A percentile compares a stretch with the other conserved stretches of the same genome.
phyloP scores from a whole-genome alignment of 192 early-diverging fungal genomes.

The Umbelopsis isabellina region DNA sequence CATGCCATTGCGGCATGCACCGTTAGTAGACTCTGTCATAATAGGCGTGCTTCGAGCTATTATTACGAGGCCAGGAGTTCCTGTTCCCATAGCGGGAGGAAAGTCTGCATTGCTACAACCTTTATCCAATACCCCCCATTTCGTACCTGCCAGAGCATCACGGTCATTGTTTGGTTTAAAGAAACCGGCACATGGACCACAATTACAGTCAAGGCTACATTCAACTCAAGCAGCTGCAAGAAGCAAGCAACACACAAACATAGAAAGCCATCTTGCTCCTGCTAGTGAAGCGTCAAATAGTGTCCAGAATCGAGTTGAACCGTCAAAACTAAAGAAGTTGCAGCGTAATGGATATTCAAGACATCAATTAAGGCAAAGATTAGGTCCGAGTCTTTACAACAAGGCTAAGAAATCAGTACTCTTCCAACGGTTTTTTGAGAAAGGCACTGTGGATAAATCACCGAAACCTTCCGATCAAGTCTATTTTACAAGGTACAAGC shows the following conservation, averaged over 20 bases:
- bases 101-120: not conserved
- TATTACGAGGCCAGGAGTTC: conserved; percentile 13
- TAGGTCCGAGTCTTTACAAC: conserved; percentile 7
- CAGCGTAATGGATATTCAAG: conserved; percentile 10
- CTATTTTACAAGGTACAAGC: conserved; percentile 16
- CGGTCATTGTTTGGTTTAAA: conserved; percentile 11
- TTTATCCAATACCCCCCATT: conserved; percentile 6
- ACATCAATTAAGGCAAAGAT: conserved; percentile 3
- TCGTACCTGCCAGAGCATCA: conserved; percentile 6
- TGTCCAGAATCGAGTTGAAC: not conserved
- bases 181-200: not conserved
- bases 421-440: conserved; percentile 1
- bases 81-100: not conserved
- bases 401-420: conserved; percentile 6
- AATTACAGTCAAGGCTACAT: not conserved
- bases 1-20: conserved; percentile 22
- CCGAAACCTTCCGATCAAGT: not conserved
- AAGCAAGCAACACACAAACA: too few species aligned
- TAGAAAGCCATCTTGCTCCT: not conserved
- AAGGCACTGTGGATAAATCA: not conserved
- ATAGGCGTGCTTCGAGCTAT: conserved; percentile 11
- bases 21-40: conserved; percentile 20
- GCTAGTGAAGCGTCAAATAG: not conserved
- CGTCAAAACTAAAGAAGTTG: not conserved
- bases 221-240: not conserved